Base-by-base conservation (phyloP, 345 rosid genomes). In the Reutealis trisperma region DNA sequence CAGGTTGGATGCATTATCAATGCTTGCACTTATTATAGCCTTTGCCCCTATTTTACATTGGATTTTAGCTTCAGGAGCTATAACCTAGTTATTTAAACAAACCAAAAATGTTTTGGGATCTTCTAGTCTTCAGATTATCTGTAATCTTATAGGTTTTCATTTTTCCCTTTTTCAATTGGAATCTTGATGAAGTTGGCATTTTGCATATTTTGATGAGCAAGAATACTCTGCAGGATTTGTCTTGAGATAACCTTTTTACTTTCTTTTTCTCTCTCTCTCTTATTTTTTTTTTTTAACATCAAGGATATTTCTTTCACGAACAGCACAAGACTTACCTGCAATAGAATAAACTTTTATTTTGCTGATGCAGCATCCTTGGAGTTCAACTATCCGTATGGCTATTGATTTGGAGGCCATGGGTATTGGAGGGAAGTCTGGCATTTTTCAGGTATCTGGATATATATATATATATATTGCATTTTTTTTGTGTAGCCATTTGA, bases 371-470 rank as follows among this genome's bases (percentile, higher is more conserved):
- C 98, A 96, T 86, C 98, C 97, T 32, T 96, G 94, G 98, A 91
- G 90, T 82, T 66, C 76, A 78, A 90, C 93, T 74, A 64, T 96
- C 78, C 90, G 84, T 54, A 58, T 91, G 87, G 99, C 97, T 79
- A 67, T 94, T 79, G 98, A 94, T 87, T 79, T 94, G 83, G 98
- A 94, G 85, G 97, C 98, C 76, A 94, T 94, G 98, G 98, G 98
- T 52, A 73, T 88, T 49, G 98, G 98, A 66, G 98, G 98, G 71
- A 93, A 89, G 87, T 92, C 99, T 16, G 55, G 82, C 77, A 59
- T 96, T 82, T 96, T 96, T 82, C 98, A 96, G 99, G 99, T 96
- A 68, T 66, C 47, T 77, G 65, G 55, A 55, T n/a, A n/a, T n/a
- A 47, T 47, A 63, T 24, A 70, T 49, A 55, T 68, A 37, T 6